Percentiles rank a stretch among this genome's conserved stretches.
Evolutionary conservation across 257 asterid genomes (phyloP).

Genomic region (Osmanthus fragrans): DNA sequence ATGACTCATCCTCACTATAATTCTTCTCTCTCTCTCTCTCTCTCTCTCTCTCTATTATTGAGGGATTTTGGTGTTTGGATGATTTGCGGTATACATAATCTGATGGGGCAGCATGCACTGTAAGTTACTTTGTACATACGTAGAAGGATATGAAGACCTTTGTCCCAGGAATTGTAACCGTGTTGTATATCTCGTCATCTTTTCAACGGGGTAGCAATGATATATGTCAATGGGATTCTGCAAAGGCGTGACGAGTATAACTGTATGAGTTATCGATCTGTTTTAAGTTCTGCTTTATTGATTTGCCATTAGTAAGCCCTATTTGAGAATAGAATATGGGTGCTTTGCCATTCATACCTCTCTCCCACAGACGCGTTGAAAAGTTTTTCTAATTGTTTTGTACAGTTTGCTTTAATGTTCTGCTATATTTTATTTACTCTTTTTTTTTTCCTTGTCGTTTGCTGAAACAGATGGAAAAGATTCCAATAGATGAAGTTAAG

Average conservation of each 20-base stretch:
- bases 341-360: not conserved
- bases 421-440: slow-evolving; percentile 13
- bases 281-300: not conserved
- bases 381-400: not conserved
- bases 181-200: not conserved
- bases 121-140: not conserved
- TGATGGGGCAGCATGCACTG: not conserved
- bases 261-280: not conserved
- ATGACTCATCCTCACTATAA: too few relatives aligned
- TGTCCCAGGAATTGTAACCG: not conserved
- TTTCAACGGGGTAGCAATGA: not conserved
- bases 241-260: not conserved
- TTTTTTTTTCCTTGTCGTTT: slow-evolving; percentile 3
- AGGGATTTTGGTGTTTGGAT: too few relatives aligned
- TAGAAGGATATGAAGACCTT: not conserved
- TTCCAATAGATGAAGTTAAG: slow-evolving; percentile 84
- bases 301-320: not conserved
- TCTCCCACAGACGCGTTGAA: not conserved
- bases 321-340: not conserved
- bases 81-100: too few relatives aligned
- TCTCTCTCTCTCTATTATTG: too few relatives aligned
- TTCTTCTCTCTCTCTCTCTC: too few relatives aligned
- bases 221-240: not conserved
- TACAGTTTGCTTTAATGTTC: not conserved
- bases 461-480: slow-evolving; percentile 77